Evolutionary conservation across 352 stramenopile genomes (phyloP), one percentile per base, ranked within the genome.

Genomic region (Globisporangium paroecandrum): DNA sequence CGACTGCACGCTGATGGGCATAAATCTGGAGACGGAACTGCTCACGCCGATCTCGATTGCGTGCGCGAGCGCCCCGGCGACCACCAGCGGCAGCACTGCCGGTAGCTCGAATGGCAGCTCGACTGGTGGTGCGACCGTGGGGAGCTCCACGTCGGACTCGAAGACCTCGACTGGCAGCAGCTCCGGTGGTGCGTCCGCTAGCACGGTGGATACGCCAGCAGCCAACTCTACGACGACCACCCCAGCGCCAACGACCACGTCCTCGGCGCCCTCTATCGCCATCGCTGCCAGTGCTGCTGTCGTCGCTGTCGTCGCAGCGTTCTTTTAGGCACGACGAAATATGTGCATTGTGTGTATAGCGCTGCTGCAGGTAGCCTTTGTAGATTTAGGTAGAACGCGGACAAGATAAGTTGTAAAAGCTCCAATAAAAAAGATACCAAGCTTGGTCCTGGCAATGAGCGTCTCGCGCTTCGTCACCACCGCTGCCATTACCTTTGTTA

Each of bases 1-100:
- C 24, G 71, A 80, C 66, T 78, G 74, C 71, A 63, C 62, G 49
- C 46, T 76, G 41, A 46, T 75, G 7, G 64, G 65, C 24, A 47
- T 74, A 18, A 13, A 66, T 9, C 51, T 78, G 27, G 58, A 74
- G 57, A 69, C 59, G 12, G 63, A 76, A 41, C 49, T 78, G 29
- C 58, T 78, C 53, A 55, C 32, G 32, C 71, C 71, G 1, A 70
- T 69, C 43, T 41, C 29, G 3, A 27, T 55, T 3, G 34, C 46
- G 13, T 77, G 68, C 15, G 55, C 53, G 18, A 61, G 24, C 15
- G 15, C 15, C 10, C 6, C 5, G 1, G 15, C 43, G 4, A 49
- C 43, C 6, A 22, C 43, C 43, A 6, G 15, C 3, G 18, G 18
- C 6, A 51, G 43, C 18, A 24, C 43, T 51, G 43, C 18, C 4